Evolutionary conservation across 176 grass and related monocot species (phyloP), one percentile per base, ranked within the genome.

Genomic region (Oryza glumipatula): DNA sequence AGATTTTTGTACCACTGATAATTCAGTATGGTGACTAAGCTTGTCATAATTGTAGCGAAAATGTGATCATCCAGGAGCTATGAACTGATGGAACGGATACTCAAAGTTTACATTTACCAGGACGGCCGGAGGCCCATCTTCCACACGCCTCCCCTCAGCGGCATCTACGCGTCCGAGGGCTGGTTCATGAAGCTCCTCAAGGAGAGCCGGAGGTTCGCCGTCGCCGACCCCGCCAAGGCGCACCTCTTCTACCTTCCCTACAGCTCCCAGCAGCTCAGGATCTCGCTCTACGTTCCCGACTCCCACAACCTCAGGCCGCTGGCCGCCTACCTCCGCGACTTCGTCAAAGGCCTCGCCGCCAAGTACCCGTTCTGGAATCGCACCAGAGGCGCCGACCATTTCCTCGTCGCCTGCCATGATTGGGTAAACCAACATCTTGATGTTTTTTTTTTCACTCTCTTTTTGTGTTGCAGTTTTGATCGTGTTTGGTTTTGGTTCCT

Each of bases 151-250:
- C 88, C 91, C 0, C 83, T 93, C 72, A 85, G 86, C 58, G 91
- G 94, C 61, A 96, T 93, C 75, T 96, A 93, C 70, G 91, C 91
- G 9, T 96, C 94, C 16, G 84, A 93, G 86, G 94, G 94, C 68
- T 93, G 94, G 94, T 96, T 96, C 82, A 90, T 96, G 94, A 93
- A 96, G 87, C 84, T 96, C 67, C 86, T 96, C 83, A 86, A 89
- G 87, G 91, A 93, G 72, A 91, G 76, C 87, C 89, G 76, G 51
- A 80, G 82, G 13, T 87, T 87, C 80, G 83, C 84, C 72, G 79
- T 84, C 77, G 14, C 26, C 43, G 86, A 96, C n/a, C 76, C 86
- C 19, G 6, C 12, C 68, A 93, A 61, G 76, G 94, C 94, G 11
- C 91, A 96, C 82, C 87, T 96, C 70, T 93, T 96, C 91, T 96